Evolutionary conservation across 306 rosid species (phyloP).

Genomic region (Elaeagnus macrophylla): DNA sequence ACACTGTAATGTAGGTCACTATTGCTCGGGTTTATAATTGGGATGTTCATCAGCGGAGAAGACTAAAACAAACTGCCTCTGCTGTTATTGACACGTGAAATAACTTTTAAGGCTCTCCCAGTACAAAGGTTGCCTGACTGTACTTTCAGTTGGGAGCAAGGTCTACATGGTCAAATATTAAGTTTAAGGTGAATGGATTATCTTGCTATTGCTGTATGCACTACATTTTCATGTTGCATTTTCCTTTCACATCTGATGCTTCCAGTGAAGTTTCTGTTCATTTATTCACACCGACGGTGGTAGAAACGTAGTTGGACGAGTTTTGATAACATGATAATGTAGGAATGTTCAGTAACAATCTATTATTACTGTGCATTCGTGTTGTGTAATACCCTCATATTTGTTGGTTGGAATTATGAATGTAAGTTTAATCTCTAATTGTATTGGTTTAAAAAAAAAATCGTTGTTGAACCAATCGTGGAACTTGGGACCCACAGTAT

Average conservation of each 20-base stretch:
- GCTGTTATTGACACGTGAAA: slow-evolving; percentile 33
- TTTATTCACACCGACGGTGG: slow-evolving; percentile 1
- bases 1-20: slow-evolving; percentile 51
- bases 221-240: not conserved
- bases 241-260: slow-evolving; percentile 6
- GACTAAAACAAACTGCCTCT: slow-evolving; percentile 41
- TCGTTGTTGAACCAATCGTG: not conserved
- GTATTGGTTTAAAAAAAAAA: slow-evolving; percentile 16
- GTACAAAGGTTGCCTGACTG: slow-evolving; percentile 17
- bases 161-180: slow-evolving; percentile 17
- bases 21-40: slow-evolving; percentile 86
- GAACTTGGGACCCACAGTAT: slow-evolving; percentile 8
- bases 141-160: slow-evolving; percentile 27
- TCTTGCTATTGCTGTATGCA: not conserved
- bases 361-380: too few relatives aligned
- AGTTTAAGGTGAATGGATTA: slow-evolving; percentile 22
- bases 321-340: too few relatives aligned
- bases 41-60: slow-evolving; percentile 85
- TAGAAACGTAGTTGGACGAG: not conserved
- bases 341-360: too few relatives aligned
- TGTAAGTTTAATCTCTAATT: too few relatives aligned
- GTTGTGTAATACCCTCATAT: too few relatives aligned
- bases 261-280: slow-evolving; percentile 1
- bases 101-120: slow-evolving; percentile 7
- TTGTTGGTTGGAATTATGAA: not conserved